These are phyloP conservation scores for Meredithiella fracta DNA, from an alignment of 2,329 filamentous ascomycete genomes.

Conservation along the genomic window DNA sequence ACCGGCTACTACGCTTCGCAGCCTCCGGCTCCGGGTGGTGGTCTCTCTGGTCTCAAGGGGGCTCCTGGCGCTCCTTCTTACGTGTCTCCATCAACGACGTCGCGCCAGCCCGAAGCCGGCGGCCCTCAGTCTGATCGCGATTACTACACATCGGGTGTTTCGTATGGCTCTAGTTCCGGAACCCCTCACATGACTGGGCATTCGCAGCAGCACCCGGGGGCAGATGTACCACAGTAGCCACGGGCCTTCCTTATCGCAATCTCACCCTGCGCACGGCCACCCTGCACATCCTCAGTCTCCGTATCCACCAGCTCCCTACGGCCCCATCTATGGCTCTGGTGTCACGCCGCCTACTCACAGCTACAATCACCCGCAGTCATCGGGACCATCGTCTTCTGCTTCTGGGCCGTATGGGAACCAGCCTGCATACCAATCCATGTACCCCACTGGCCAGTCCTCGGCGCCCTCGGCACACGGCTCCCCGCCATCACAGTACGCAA, in stretches of 20 bases:
- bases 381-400: not conserved
- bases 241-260: constrained; percentile 6
- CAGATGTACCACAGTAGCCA: constrained; percentile 23
- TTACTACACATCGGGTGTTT: constrained; percentile 29
- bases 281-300: constrained; percentile 16
- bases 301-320: constrained; percentile 12
- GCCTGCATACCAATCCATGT: constrained; percentile 6
- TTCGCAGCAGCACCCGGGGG: constrained; percentile 37
- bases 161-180: constrained; percentile 18
- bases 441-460: constrained; percentile 5
- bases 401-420: constrained; percentile 16
- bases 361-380: constrained; percentile 20
- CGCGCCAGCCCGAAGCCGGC: constrained; percentile 27
- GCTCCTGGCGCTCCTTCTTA: constrained; percentile 19
- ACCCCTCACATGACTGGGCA: constrained; percentile 27
- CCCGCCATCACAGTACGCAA: constrained; percentile 9
- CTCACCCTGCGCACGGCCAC: constrained; percentile 13
- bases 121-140: constrained; percentile 26
- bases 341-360: constrained; percentile 11
- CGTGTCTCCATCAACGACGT: constrained; percentile 29
- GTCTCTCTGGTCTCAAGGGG: constrained; percentile 38
- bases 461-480: constrained; percentile 15
- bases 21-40: constrained; percentile 23
- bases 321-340: constrained; percentile 10
- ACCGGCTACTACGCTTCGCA: constrained; percentile 30